Evolutionary conservation across 495 filamentous ascomycete species (phyloP).

Genomic region (Corynascus novoguineensis): DNA sequence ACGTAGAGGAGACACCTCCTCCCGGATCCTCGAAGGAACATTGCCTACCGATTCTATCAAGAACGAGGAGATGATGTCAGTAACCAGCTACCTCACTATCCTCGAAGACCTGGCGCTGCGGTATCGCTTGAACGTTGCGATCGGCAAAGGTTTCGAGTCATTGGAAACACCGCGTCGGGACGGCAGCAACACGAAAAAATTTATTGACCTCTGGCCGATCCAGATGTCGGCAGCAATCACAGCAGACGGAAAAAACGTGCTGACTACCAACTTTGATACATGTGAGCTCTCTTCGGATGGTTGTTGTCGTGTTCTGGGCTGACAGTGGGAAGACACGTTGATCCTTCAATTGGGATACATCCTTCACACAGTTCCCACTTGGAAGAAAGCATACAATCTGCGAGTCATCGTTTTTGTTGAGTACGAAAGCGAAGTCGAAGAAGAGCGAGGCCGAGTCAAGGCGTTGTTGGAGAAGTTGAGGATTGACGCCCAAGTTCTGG

Average conservation of each 20-base stretch:
- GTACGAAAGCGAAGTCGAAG: constrained; percentile 77
- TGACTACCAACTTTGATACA: constrained; percentile 89
- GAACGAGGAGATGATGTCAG: constrained; percentile 57
- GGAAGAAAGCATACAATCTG: constrained; percentile 70
- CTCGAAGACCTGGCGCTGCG: constrained; percentile 75
- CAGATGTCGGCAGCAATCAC: constrained; percentile 74
- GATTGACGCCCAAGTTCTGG: constrained; percentile 71
- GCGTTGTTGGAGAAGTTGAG: constrained; percentile 72
- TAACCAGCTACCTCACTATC: constrained; percentile 70
- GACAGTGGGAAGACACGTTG: constrained; percentile 54
- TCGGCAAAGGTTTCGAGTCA: constrained; percentile 75
- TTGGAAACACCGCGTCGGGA: constrained; percentile 62
- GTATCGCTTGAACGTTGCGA: constrained; percentile 76
- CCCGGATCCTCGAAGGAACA: constrained; percentile 41
- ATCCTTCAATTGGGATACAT: constrained; percentile 85
- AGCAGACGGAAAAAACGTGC: constrained; percentile 58
- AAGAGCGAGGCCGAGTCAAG: constrained; percentile 68
- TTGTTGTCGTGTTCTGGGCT: not conserved
- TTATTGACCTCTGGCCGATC: constrained; percentile 86
- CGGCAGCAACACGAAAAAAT: constrained; percentile 60
- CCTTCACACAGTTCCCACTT: constrained; percentile 72
- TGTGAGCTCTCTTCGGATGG: constrained; percentile 37
- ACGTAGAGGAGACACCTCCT: constrained; percentile 41
- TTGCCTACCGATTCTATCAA: constrained; percentile 58
- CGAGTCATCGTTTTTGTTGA: constrained; percentile 84